Base-by-base conservation (phyloP, 129 eudicot species). In the Tagetes erecta region DNA sequence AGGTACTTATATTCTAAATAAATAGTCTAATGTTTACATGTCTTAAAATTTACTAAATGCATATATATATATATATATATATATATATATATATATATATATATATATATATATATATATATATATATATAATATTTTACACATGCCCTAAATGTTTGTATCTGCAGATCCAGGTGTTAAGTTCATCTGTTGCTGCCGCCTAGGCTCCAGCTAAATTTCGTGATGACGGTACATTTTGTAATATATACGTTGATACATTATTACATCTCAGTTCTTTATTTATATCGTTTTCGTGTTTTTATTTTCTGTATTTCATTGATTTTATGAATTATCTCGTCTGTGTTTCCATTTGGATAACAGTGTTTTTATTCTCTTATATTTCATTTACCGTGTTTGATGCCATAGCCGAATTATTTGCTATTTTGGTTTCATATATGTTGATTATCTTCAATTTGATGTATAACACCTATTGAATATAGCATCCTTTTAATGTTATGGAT, bases 91-190 rank as follows among this genome's bases (percentile, higher is more conserved):
- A 44, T 44, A 44, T 6, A 44, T 8, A 2, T 44, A 44, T 1
- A 5, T 44, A 44, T 44, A 1, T 44, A 8, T 7, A 44, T 1
- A 44, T 44, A 44, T 2, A 44, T 4, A 44, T 6, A 41, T 6
- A 6, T 10, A 44, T 44, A 44, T 44, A 10, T 44, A 20, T 5
- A 44, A 1, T 44, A 8, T 10, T 10, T 44, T 55, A 58, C 12
- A 55, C 47, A 58, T 49, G 65, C 63, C 34, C 6, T 53, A 53
- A 79, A 79, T 30, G 37, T 64, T 46, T 51, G 45, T 72, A 65
- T 79, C 13, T 79, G 51, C 78, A 79, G 83, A 79, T 79, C 58
- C 83, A 79, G 68, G 83, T 72, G 68, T 53, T 79, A 64, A 79
- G 83, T 64, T 79, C 78, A 79, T 79, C 83, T 1, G 34, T 79